Evolutionary conservation across 371 early-diverging fungal genomes (phyloP).

Genomic region (Rhizopus sp.): DNA sequence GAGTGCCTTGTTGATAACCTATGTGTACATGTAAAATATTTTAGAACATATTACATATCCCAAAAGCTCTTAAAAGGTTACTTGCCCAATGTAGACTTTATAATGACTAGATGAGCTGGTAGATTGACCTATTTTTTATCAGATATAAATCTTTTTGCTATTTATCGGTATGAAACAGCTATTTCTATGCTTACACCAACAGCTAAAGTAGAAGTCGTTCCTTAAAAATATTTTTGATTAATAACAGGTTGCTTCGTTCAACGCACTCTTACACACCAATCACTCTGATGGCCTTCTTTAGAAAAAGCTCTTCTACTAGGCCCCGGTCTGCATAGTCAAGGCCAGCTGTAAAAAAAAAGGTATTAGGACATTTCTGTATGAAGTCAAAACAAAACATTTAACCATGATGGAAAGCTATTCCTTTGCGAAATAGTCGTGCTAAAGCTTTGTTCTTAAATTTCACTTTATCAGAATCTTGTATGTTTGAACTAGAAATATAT

Average conservation of each 20-base stretch:
- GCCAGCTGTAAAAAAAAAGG: slow-evolving; percentile 52
- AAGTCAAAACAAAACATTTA: background rate
- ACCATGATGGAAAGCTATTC: slow-evolving; percentile 80
- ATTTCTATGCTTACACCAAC: slow-evolving; percentile 67
- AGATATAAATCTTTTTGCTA: background rate
- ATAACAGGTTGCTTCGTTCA: background rate
- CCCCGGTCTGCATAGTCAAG: slow-evolving; percentile 63
- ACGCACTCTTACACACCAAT: slow-evolving; percentile 55
- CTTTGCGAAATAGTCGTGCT: slow-evolving; percentile 47
- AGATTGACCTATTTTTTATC: slow-evolving; percentile 67
- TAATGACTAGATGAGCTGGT: slow-evolving; percentile 88
- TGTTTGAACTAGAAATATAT: background rate
- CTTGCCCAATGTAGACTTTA: slow-evolving; percentile 68
- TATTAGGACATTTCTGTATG: background rate
- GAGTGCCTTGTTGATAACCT: slow-evolving; percentile 64
- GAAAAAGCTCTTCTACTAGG: slow-evolving; percentile 68
- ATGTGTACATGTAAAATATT: slow-evolving; percentile 26
- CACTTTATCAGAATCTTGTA: background rate
- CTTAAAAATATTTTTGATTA: slow-evolving; percentile 25
- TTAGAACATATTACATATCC: background rate
- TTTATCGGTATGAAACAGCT: background rate
- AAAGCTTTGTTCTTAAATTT: slow-evolving; percentile 36
- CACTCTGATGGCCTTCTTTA: slow-evolving; percentile 57
- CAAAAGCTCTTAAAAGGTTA: too few relatives aligned
- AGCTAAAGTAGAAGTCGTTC: slow-evolving; percentile 88